phyloP scores from a whole-genome alignment of 1,284 basidiomycete genomes.

The Acaromyces ingoldii region DNA sequence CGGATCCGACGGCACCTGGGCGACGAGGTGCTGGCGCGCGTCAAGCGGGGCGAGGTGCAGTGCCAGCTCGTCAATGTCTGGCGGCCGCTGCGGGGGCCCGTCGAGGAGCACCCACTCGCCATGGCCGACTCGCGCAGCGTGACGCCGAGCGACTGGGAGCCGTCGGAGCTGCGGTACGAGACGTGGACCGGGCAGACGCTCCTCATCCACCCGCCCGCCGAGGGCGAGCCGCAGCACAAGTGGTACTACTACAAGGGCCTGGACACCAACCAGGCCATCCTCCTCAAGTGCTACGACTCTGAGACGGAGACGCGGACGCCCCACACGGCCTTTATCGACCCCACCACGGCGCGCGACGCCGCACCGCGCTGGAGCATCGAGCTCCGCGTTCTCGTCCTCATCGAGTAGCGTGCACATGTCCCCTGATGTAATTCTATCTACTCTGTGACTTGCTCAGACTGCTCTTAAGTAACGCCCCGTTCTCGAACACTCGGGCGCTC shows the following conservation, averaged over 20 bases:
- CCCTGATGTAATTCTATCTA: constrained; percentile 6
- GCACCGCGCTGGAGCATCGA: constrained; percentile 36
- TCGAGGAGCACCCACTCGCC: constrained; percentile 62
- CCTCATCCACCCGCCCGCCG: constrained; percentile 58
- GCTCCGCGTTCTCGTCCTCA: constrained; percentile 30
- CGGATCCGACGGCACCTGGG: constrained; percentile 33
- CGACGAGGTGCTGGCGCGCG: constrained; percentile 23
- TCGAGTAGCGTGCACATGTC: too few species aligned
- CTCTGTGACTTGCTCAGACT: not conserved
- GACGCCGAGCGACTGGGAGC: constrained; percentile 32
- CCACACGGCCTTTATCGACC: constrained; percentile 37
- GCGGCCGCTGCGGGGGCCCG: constrained; percentile 61
- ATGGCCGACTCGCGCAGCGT: constrained; percentile 63
- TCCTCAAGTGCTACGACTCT: constrained; percentile 64
- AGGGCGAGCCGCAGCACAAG: too few species aligned
- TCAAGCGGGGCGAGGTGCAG: constrained; percentile 47
- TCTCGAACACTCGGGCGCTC: too few species aligned
- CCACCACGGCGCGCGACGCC: constrained; percentile 16
- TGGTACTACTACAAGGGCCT: constrained; percentile 66
- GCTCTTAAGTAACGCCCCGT: too few species aligned
- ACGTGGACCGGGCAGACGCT: constrained; percentile 35
- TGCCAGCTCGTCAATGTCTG: constrained; percentile 71
- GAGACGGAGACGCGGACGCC: constrained; percentile 27
- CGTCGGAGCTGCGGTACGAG: constrained; percentile 25
- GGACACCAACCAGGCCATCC: constrained; percentile 61